Evolutionary conservation across 371 early-diverging fungal genomes (phyloP), one percentile per base, ranked within the genome.

Genomic region (Chytridiales sp.): DNA sequence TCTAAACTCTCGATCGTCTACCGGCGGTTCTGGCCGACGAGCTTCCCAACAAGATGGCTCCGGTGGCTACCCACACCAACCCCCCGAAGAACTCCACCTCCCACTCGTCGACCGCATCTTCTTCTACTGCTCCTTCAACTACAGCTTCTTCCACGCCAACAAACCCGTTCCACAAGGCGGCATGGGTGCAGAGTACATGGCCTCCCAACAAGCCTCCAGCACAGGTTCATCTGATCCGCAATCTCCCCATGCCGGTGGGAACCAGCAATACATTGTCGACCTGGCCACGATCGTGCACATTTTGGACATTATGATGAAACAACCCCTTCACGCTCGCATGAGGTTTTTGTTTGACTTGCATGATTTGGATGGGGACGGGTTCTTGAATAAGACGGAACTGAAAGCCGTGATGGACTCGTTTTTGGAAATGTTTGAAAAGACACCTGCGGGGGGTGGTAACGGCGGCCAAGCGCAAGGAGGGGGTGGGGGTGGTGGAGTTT

Each of bases 321-420:
- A 80, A 52, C 69, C 77, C 2, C 57, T 80, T 27, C 72, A 76
- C 27, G 61, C 70, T 11, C 68, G 80, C 9, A 49, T 80, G 44
- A 49, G 77, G 41, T 79, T 79, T 49, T 32, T 79, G 41, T 79
- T 79, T 66, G 80, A 79, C 42, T 49, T 79, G 1, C 76, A 79
- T 52, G 77, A 79, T 65, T 34, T 77, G 15, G 77, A 79, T 51
- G 79, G 77, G 3, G 80, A 79, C 49, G 74, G 75, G 6, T 75
- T 72, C 47, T 43, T 79, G 60, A 58, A 56, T 54, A 67, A 75
- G 40, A 34, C 35, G 30, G 80, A 79, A 55, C 67, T 79, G 19
- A 79, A 79, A 51, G 71, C 76, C 4, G 67, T 77, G 22, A 77
- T 79, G 77, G 80, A 79, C 61, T 59, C 65, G 1, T 46, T 79